A percentile compares a stretch with the other conserved stretches of the same genome.
Evolutionary conservation across 192 early-diverging fungal species (phyloP).

Genomic region (Paraglomus brasilianum): DNA sequence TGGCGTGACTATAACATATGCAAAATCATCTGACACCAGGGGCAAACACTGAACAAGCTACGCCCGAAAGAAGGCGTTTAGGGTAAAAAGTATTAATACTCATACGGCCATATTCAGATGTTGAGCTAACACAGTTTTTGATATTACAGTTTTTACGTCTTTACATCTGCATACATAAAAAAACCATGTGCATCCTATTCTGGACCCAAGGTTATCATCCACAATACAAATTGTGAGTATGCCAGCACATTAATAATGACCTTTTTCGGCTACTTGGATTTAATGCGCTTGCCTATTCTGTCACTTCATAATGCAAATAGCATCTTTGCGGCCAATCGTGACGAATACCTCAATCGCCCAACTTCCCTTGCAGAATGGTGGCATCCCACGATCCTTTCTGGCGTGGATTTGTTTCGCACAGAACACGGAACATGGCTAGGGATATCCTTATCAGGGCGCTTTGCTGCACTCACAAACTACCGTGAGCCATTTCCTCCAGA

Average conservation of each 20-base stretch:
- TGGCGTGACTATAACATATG: too few species aligned
- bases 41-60: too few species aligned
- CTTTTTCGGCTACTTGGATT: neutral
- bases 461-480: conserved; percentile 46
- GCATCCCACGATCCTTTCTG: conserved; percentile 38
- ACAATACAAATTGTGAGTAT: conserved; percentile 42
- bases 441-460: conserved; percentile 36
- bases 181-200: conserved; percentile 46
- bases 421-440: conserved; percentile 45
- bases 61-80: too few species aligned
- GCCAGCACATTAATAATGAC: neutral
- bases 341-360: conserved; percentile 43
- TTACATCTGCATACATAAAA: neutral
- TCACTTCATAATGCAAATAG: conserved; percentile 19
- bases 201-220: conserved; percentile 41
- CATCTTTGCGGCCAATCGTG: conserved; percentile 46
- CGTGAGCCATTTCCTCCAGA: conserved; percentile 23
- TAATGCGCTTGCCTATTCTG: neutral
- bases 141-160: too few species aligned
- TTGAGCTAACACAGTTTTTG: too few species aligned
- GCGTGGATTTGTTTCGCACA: conserved; percentile 29
- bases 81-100: too few species aligned
- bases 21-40: too few species aligned
- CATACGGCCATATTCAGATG: too few species aligned
- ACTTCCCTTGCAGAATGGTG: conserved; percentile 41